Base-by-base conservation (phyloP, 192 early-diverging fungal species). In the Linnemannia exigua region DNA sequence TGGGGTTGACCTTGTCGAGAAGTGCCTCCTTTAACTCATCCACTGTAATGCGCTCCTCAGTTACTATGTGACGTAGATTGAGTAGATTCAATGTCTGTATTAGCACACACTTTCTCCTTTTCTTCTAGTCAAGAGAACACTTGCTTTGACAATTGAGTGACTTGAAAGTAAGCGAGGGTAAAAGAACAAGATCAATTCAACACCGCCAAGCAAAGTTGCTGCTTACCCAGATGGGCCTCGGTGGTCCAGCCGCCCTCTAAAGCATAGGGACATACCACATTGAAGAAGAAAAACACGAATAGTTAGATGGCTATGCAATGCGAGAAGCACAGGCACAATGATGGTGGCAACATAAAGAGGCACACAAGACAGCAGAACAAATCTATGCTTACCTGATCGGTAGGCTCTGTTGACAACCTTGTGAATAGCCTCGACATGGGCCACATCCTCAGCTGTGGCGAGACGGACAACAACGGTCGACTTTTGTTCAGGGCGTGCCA, bases 211-310 rank as follows among this genome's bases (percentile, higher is more conserved):
- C 11, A 11, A 25, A 25, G 4, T 58, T 25, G 9, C 33, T n/a
- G 69, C 79, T 54, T 33, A 82, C 80, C 69, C 20, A 91, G 61
- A 35, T 89, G 78, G 2, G 84, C 79, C 68, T 91, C 90, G 17
- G 88, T 89, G 25, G 90, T 91, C 90, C 90, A 91, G 22, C 89
- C 89, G 16, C 88, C 90, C 75, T 84, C 84, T 89, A 68, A 7
- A 75, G 33, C 8, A 22, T 20, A 58, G 17, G 0, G 20, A 19
- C 28, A 37, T 6, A 5, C n/a, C 14, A 76, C 9, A 36, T 0
- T 33, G 7, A 8, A 41, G 16, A 61, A 81, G 12, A 41, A 67
- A 47, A n/a, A 58, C 20, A 47, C 0, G 25, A 61, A 54, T 28
- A 25, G 46, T 47, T 31, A 72, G 46, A 35, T 25, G n/a, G 19